A percentile compares a stretch with the other conserved stretches of the same genome.
phyloP scores from a whole-genome alignment of 1,284 basidiomycete genomes.

The Heterobasidion irregulare region DNA sequence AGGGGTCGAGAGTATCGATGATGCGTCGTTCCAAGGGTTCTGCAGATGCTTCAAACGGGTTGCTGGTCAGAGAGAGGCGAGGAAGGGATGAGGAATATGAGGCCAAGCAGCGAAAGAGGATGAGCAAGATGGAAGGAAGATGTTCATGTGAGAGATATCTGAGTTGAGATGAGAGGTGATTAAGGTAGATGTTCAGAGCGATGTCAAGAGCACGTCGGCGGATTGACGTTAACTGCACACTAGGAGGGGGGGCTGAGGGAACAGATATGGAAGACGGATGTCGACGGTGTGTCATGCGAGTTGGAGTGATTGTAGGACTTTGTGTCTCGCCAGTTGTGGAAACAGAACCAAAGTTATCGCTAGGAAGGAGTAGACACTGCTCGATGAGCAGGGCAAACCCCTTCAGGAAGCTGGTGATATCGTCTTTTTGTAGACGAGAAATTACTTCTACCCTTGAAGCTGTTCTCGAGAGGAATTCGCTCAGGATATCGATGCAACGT shows the following conservation, averaged over 20 bases:
- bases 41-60: constrained; percentile 15
- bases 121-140: constrained; percentile 49
- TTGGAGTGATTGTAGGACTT: constrained; percentile 20
- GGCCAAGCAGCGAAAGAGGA: constrained; percentile 62
- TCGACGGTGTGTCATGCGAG: constrained; percentile 38
- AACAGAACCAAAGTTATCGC: constrained; percentile 17
- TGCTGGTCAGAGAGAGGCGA: constrained; percentile 43
- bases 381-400: constrained; percentile 55
- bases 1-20: constrained; percentile 40
- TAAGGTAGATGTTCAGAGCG: constrained; percentile 53
- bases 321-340: constrained; percentile 19
- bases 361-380: constrained; percentile 35
- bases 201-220: constrained; percentile 40
- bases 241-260: constrained; percentile 17
- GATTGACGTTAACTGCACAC: constrained; percentile 14
- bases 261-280: constrained; percentile 45
- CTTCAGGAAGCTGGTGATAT: constrained; percentile 39
- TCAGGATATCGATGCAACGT: constrained; percentile 47
- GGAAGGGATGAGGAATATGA: constrained; percentile 58
- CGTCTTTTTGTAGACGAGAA: constrained; percentile 50
- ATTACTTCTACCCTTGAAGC: constrained; percentile 42
- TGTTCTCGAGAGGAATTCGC: constrained; percentile 45
- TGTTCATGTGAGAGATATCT: constrained; percentile 46
- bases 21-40: constrained; percentile 46
- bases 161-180: constrained; percentile 49